Conservation (phyloP, 805 yeast genomes). For the Ogataea thermomethanolica region DNA sequence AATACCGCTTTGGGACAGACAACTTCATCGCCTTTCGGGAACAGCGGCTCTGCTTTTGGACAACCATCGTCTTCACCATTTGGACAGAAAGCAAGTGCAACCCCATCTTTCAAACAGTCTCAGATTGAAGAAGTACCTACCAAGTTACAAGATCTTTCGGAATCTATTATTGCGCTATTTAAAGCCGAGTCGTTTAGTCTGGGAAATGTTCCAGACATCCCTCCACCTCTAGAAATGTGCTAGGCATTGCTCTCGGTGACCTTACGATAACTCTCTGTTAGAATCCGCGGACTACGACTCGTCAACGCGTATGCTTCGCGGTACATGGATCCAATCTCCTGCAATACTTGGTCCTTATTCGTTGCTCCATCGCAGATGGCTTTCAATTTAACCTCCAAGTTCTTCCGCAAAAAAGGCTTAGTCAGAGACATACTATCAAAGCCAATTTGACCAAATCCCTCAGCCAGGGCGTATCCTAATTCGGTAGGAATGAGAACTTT, state of each 20-base stretch:
- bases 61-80: conserved; percentile 7
- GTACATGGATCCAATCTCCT: conserved; percentile 54
- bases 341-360: conserved; percentile 50
- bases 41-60: neutral
- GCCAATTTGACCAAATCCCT: conserved; percentile 80
- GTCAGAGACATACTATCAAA: conserved; percentile 70
- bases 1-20: neutral
- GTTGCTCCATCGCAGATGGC: conserved; percentile 65
- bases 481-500: conserved; percentile 67
- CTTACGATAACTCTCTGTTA: conserved; percentile 35
- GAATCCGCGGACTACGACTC: conserved; percentile 36
- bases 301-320: conserved; percentile 56
- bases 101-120: conserved; percentile 18
- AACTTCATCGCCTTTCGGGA: conserved; percentile 8
- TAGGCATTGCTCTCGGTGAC: conserved; percentile 19
- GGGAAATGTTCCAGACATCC: conserved; percentile 67
- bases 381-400: conserved; percentile 63
- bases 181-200: conserved; percentile 44
- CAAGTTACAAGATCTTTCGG: conserved; percentile 39
- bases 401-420: conserved; percentile 82
- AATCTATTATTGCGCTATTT: conserved; percentile 45
- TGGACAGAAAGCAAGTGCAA: neutral
- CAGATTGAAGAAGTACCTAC: conserved; percentile 24
- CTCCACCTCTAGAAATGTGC: conserved; percentile 59
- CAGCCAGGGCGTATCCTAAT: conserved; percentile 82